Evolutionary conservation across 495 filamentous ascomycete species (phyloP).

Genomic region (Neurospora terricola): DNA sequence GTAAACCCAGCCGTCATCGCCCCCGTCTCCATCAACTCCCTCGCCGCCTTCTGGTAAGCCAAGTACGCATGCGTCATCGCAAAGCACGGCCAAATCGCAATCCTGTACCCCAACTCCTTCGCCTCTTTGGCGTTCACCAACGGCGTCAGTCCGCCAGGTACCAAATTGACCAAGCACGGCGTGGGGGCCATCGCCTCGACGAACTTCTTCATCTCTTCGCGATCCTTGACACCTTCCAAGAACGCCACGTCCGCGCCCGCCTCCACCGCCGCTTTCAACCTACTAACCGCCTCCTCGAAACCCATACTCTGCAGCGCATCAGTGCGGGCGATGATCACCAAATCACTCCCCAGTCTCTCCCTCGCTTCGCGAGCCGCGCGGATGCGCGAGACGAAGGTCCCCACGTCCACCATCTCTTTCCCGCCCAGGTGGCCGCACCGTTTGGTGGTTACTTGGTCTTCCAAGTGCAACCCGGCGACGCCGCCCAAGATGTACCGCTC

Average conservation of each 20-base stretch:
- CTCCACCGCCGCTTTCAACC: slow-evolving; percentile 46
- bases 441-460: slow-evolving; percentile 60
- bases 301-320: slow-evolving; percentile 55
- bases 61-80: slow-evolving; percentile 41
- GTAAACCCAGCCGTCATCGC: slow-evolving; percentile 14
- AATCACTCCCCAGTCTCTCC: slow-evolving; percentile 37
- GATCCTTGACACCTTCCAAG: slow-evolving; percentile 51
- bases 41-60: slow-evolving; percentile 36
- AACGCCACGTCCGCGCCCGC: slow-evolving; percentile 56
- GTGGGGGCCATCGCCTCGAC: slow-evolving; percentile 9
- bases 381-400: slow-evolving; percentile 48
- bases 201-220: slow-evolving; percentile 30
- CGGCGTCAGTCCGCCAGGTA: slow-evolving; percentile 50
- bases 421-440: slow-evolving; percentile 53
- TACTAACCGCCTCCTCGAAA: slow-evolving; percentile 48
- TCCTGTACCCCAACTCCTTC: slow-evolving; percentile 49
- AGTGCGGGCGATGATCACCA: slow-evolving; percentile 61
- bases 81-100: slow-evolving; percentile 53
- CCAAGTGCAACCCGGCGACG: slow-evolving; percentile 62
- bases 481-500: slow-evolving; percentile 54
- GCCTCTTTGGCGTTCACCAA: slow-evolving; percentile 46
- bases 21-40: slow-evolving; percentile 39
- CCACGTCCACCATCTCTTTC: slow-evolving; percentile 48
- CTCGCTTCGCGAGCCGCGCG: slow-evolving; percentile 29
- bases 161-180: slow-evolving; percentile 56